phyloP scores from a whole-genome alignment of 345 rosid genomes.

The Euphorbia peplus region DNA sequence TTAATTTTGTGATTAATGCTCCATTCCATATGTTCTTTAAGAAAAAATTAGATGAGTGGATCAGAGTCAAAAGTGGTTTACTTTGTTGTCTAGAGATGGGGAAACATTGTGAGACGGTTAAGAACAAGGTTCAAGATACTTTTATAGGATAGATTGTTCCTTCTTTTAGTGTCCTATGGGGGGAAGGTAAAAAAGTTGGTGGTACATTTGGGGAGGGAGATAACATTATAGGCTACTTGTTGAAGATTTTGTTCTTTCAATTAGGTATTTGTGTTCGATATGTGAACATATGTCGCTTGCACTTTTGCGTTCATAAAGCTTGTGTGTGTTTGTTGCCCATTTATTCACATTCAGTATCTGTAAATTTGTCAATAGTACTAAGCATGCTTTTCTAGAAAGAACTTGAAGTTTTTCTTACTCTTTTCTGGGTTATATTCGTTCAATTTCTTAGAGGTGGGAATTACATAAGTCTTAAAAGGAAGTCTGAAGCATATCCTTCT shows the following conservation, averaged over 20 bases:
- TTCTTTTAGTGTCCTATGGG: neutral
- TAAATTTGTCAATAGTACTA: neutral
- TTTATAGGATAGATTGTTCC: neutral
- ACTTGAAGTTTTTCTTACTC: neutral
- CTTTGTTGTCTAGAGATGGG: neutral
- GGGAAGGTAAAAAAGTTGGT: neutral
- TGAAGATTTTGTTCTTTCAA: neutral
- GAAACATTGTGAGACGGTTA: neutral
- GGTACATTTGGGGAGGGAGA: neutral
- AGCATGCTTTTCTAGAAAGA: neutral
- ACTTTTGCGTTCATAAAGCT: neutral
- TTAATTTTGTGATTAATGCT: neutral
- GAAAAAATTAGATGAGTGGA: no score
- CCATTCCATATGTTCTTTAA: neutral
- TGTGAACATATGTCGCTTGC: neutral
- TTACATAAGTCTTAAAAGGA: neutral
- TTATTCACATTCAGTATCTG: neutral
- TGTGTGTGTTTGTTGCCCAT: no score
- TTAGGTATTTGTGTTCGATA: neutral
- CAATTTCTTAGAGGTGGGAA: neutral
- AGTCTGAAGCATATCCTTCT: slow-evolving; percentile 2
- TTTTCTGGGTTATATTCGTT: neutral
- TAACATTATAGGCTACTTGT: neutral
- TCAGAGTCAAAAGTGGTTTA: neutral
- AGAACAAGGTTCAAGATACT: neutral